Evolutionary conservation across 768 basidiomycete species (phyloP), one percentile per base, ranked within the genome.

Genomic region (Boletus barrowsii): DNA sequence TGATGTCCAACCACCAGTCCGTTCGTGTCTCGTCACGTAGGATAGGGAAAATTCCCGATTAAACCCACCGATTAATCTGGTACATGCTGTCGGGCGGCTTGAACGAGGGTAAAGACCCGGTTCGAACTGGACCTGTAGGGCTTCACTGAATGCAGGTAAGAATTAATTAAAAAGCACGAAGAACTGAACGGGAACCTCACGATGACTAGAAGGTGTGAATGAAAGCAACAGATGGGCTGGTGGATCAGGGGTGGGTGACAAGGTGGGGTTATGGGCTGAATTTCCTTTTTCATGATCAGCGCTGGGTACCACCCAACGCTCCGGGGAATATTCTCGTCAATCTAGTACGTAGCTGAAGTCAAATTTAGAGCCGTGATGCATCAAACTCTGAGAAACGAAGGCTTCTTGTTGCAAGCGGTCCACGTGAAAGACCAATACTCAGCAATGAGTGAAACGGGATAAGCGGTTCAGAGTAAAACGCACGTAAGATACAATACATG

Each of bases 201-300:
- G 65, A 64, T 68, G 57, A 62, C 50, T 67, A 63, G 61, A 68
- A 63, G 58, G 64, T 45, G 56, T 64, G 67, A 68, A 68, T 68
- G 64, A 66, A 59, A 32, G 37, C 49, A 53, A 42, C 26, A 48
- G 45, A 30, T 59, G 62, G 66, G 58, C 61, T 57, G 66, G 60
- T 48, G 66, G 63, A 66, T 60, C 63, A 66, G 58, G 63, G 53
- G 47, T 63, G 61, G 63, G 65, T 67, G 66, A 61, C 45, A 58
- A 47, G 20, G 54, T 43, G 10, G 49, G 43, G 47, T 49, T 24
- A 53, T 40, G 40, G 47, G 10, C 45, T 10, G 49, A 48, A 55
- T 61, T 67, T 63, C 63, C 61, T 57, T 58, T 65, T 62, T 56
- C 62, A 67, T 69, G 67, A 68, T 65, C 65, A 58, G 58, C 68